Evolutionary conservation across 2,329 filamentous ascomycete species (phyloP).

Genomic region (Coleophoma crateriformis): DNA sequence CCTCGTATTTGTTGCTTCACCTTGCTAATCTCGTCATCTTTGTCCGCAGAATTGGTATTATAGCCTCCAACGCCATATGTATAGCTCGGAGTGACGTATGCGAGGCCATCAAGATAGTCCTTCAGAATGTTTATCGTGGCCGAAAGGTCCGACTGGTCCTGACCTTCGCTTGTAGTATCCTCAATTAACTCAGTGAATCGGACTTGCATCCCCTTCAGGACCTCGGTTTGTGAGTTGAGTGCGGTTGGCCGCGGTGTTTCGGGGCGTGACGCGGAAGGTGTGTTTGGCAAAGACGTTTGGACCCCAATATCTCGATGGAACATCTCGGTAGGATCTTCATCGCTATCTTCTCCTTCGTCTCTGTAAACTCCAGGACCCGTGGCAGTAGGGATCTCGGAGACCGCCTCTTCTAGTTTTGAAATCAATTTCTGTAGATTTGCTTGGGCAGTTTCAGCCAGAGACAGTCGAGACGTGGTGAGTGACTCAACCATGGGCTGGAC

Average conservation of each 20-base stretch:
- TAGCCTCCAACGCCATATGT: slow-evolving; percentile 24
- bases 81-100: slow-evolving; percentile 34
- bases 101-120: slow-evolving; percentile 60
- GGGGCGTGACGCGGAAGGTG: slow-evolving; percentile 26
- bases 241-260: slow-evolving; percentile 26
- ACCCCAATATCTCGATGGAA: slow-evolving; percentile 79
- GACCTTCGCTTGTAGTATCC: slow-evolving; percentile 19
- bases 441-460: slow-evolving; percentile 42
- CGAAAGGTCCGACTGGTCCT: slow-evolving; percentile 15
- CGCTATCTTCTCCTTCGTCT: slow-evolving; percentile 33
- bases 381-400: slow-evolving; percentile 53
- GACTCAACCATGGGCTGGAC: slow-evolving; percentile 53
- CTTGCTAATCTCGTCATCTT: slow-evolving; percentile 66
- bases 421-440: slow-evolving; percentile 45
- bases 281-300: slow-evolving; percentile 58
- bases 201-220: slow-evolving; percentile 33
- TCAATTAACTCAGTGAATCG: slow-evolving; percentile 46
- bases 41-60: slow-evolving; percentile 40
- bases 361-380: slow-evolving; percentile 14
- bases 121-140: slow-evolving; percentile 43
- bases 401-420: slow-evolving; percentile 44
- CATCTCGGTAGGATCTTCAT: slow-evolving; percentile 66
- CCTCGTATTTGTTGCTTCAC: slow-evolving; percentile 71
- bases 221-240: slow-evolving; percentile 26
- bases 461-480: slow-evolving; percentile 45